Conservation (phyloP, 805 yeast species). For the Hanseniaspora lindneri region DNA sequence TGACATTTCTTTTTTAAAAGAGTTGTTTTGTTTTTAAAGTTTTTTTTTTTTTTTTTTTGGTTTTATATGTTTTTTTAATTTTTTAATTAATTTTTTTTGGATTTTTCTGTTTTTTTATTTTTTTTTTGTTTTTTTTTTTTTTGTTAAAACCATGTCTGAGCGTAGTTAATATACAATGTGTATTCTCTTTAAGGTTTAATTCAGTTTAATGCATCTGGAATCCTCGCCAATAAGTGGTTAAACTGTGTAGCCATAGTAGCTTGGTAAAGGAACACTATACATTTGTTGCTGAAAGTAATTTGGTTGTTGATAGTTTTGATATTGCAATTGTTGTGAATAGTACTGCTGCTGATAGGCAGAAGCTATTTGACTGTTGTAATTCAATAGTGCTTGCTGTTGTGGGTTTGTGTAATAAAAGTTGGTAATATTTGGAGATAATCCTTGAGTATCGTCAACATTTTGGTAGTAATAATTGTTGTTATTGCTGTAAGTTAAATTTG, state of each 20-base stretch:
- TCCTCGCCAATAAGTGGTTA: too few species aligned
- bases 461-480: not conserved
- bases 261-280: not conserved
- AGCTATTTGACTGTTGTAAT: not conserved
- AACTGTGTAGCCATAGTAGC: not conserved
- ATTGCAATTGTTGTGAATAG: slow-evolving; percentile 8
- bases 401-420: not conserved
- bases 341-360: slow-evolving; percentile 4
- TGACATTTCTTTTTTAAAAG: too few species aligned
- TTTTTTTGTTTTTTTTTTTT: not conserved
- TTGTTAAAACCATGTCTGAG: not conserved
- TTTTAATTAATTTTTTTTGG: not conserved
- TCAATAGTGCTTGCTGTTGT: not conserved
- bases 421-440: not conserved
- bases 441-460: not conserved
- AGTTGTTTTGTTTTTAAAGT: too few species aligned
- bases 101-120: not conserved
- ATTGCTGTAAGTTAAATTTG: slow-evolving; percentile 1
- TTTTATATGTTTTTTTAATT: not conserved
- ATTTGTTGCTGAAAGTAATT: not conserved
- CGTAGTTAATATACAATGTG: too few species aligned
- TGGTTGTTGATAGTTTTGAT: slow-evolving; percentile 2
- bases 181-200: too few species aligned
- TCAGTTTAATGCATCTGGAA: too few species aligned
- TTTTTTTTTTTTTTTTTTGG: too few species aligned